Evolutionary conservation across 1,284 basidiomycete species (phyloP), one percentile per base, ranked within the genome.

Genomic region (Kalmanozyma brasiliensis): DNA sequence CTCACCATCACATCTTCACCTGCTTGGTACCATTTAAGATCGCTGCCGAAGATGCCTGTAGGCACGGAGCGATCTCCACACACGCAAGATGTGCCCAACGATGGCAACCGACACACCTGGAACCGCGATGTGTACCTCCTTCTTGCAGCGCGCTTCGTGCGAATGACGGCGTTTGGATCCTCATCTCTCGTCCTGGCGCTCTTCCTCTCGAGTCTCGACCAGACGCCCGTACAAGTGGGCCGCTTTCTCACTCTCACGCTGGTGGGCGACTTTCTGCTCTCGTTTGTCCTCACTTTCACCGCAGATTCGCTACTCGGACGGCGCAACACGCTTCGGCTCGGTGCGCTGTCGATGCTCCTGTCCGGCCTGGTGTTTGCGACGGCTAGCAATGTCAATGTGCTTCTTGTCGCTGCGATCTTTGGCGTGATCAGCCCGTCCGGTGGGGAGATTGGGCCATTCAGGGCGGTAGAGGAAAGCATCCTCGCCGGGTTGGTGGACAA

Each of bases 101-200:
- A n/a, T n/a, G n/a, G n/a, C n/a, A n/a, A n/a, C n/a, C n/a, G n/a
- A n/a, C n/a, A n/a, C 14, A 8, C 11, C n/a, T 56, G 52, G 52
- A 42, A 17, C 13, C 56, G 41, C n/a, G 52, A 62, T 37, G 47
- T 62, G 7, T 51, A 37, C 36, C 42, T 62, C 10, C 36, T 55
- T 11, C 49, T 62, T 1, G 42, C 36, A 22, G 58, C 58, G 5
- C 46, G 58, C 3, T 61, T 55, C 8, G 58, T 61, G 4, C 58
- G 58, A 19, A 61, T 61, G 51, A 46, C 52, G 2, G 58, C 58
- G 3, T 61, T 61, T 30, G 58, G 58, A 19, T 61, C 58, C 13
- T 61, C 58, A 2, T 61, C 58, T 26, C 58, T 61, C 19, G 37
- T 61, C 1, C 51, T 61, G 1, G 58, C 58, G 4, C 52, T 61